Conservation (phyloP, 2,329 filamentous ascomycete genomes). For the Thielaviopsis cerberus region DNA sequence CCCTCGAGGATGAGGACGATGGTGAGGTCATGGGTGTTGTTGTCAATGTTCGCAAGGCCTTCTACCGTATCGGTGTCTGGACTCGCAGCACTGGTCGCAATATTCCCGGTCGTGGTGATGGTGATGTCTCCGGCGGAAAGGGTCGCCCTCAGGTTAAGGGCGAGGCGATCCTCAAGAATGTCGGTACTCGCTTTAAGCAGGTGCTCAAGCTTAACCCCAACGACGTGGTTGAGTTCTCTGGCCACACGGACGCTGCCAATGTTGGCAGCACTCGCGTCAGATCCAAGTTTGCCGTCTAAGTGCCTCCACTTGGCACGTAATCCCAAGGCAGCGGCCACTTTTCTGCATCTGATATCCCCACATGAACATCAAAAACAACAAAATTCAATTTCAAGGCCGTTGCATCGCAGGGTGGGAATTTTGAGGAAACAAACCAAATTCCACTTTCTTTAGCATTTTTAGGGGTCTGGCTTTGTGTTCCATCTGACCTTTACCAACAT, state of each 20-base stretch:
- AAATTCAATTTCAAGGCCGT: background rate
- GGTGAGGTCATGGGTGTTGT: constrained; percentile 98
- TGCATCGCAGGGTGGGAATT: background rate
- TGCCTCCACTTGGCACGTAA: background rate
- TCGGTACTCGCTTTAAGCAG: constrained; percentile 84
- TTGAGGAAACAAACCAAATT: background rate
- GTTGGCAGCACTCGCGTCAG: constrained; percentile 87
- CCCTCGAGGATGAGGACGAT: constrained; percentile 81
- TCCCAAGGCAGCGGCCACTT: background rate
- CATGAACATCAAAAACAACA: background rate
- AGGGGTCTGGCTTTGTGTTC: background rate
- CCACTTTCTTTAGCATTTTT: constrained; percentile 1
- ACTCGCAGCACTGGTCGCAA: constrained; percentile 82
- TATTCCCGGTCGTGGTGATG: constrained; percentile 56
- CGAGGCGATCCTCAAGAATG: constrained; percentile 63
- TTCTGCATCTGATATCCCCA: background rate
- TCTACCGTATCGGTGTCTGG: constrained; percentile 96
- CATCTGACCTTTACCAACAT: constrained; percentile 1
- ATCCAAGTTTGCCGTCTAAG: constrained; percentile 74
- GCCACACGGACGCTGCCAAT: constrained; percentile 85
- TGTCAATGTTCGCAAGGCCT: constrained; percentile 94
- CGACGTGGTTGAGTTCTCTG: constrained; percentile 83
- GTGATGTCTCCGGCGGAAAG: constrained; percentile 56
- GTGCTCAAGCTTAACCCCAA: constrained; percentile 59
- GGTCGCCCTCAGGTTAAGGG: constrained; percentile 65